Base-by-base conservation (phyloP, 805 yeast genomes). In the Wickerhamiella kurtzmanii region DNA sequence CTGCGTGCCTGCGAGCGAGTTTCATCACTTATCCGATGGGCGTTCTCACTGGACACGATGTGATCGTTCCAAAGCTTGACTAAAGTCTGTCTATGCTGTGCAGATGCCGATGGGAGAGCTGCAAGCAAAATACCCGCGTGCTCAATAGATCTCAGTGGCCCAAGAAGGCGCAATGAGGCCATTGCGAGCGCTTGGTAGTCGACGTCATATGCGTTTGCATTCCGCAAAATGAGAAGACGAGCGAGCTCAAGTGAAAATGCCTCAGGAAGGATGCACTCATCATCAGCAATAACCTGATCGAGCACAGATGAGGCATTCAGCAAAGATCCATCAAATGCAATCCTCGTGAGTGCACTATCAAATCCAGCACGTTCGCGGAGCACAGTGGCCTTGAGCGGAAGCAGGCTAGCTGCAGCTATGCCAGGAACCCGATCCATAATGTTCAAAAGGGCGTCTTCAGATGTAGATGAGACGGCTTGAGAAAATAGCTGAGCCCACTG, bases 11-110 rank as follows among this genome's bases (percentile, higher is more conserved):
- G 51, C 35, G 32, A 51, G 51, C 2, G 55, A 28, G 3, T 51
- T 54, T 13, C 47, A 46, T 11, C 32, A 25, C 32, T 25, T 6
- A 25, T 25, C 6, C 20, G 16, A 2, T 41, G 4, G 16, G 48
- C 37, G 19, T 15, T 4, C 1, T 48, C 44, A 3, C n/a, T n/a
- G n/a, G n/a, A n/a, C n/a, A 17, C 44, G 2, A 53, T 40, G 5
- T 40, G 37, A 2, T 15, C 3, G 40, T 53, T 53, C 56, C 56
- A 53, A 15, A 53, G n/a, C 2, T 44, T 42, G n/a, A 51, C 37
- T n/a, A 48, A 40, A 5, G 43, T 37, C n/a, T 41, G 35, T 5
- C 15, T 4, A 9, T 17, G 28, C 11, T n/a, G 6, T 8, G 45
- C 5, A 6, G 21, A 5, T n/a, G 38, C 44, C 6, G 22, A 4